Percentiles rank a stretch among this genome's conserved stretches.
Conservation (phyloP, 2,329 filamentous ascomycete species). For the Ophiostoma sp. region DNA sequence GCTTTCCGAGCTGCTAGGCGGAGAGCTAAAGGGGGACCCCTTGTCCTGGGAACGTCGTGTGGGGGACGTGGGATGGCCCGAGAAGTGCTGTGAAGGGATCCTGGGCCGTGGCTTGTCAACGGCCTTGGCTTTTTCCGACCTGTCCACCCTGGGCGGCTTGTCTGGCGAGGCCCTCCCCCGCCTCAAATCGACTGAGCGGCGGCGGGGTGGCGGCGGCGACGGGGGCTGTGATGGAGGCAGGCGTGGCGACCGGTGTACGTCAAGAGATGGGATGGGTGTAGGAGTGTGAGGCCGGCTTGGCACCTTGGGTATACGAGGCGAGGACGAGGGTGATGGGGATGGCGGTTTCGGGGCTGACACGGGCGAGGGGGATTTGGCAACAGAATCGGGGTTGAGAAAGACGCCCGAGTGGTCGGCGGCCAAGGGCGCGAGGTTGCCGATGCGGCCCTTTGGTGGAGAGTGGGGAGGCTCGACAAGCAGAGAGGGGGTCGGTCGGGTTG, state of each 20-base stretch:
- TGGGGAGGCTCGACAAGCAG: slow-evolving; percentile 65
- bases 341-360: neutral
- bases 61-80: neutral
- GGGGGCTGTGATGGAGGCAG: slow-evolving; percentile 48
- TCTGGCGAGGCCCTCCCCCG: slow-evolving; percentile 41
- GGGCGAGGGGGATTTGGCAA: slow-evolving; percentile 37
- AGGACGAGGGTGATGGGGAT: slow-evolving; percentile 35
- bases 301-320: slow-evolving; percentile 47
- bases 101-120: slow-evolving; percentile 56
- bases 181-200: slow-evolving; percentile 55
- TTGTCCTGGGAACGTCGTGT: slow-evolving; percentile 32
- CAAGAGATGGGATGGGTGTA: slow-evolving; percentile 48
- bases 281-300: slow-evolving; percentile 54
- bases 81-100: slow-evolving; percentile 33
- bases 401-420: slow-evolving; percentile 41
- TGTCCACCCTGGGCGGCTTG: slow-evolving; percentile 21
- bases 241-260: slow-evolving; percentile 46
- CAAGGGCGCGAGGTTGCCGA: slow-evolving; percentile 33
- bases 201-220: slow-evolving; percentile 59
- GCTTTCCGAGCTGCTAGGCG: slow-evolving; percentile 67
- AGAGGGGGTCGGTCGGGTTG: slow-evolving; percentile 50
- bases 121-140: slow-evolving; percentile 35
- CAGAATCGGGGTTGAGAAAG: slow-evolving; percentile 47
- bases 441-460: slow-evolving; percentile 56
- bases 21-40: slow-evolving; percentile 79